phyloP scores from a whole-genome alignment of 306 rosid genomes.

The Herpetospermum pedunculosum region DNA sequence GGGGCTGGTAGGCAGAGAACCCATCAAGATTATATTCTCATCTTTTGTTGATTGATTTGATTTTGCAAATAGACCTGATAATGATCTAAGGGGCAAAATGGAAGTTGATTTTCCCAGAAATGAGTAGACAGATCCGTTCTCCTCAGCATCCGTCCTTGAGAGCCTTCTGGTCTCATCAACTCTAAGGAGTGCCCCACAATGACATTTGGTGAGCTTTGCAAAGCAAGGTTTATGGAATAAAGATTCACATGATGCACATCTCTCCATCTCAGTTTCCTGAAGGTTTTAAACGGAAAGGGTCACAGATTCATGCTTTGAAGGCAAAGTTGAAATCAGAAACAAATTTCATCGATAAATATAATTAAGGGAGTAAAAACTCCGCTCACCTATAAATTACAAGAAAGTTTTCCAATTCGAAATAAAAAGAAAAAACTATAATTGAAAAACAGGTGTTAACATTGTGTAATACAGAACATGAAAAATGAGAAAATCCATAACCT shows the following conservation, averaged over 20 bases:
- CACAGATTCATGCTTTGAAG: not conserved
- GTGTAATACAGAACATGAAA: too few relatives aligned
- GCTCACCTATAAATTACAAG: too few relatives aligned
- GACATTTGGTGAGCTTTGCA: conserved; percentile 47
- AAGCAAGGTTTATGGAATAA: conserved; percentile 75
- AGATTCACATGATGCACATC: conserved; percentile 56
- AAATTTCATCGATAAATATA: too few relatives aligned
- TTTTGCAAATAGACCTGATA: conserved; percentile 54
- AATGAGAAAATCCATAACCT: too few relatives aligned
- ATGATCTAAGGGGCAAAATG: conserved; percentile 31
- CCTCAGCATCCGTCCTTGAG: conserved; percentile 21
- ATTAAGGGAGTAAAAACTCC: too few relatives aligned
- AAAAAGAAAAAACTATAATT: too few relatives aligned
- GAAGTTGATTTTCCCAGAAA: conserved; percentile 47
- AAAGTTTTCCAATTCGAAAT: too few relatives aligned
- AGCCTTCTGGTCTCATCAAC: conserved; percentile 26
- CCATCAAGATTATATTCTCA: conserved; percentile 71
- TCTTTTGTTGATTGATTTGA: conserved; percentile 38
- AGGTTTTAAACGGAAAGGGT: not conserved
- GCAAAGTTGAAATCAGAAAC: too few relatives aligned
- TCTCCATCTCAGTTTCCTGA: conserved; percentile 73
- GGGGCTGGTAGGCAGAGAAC: conserved; percentile 62
- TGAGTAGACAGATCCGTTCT: conserved; percentile 34
- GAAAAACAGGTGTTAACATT: too few relatives aligned
- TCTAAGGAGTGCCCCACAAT: conserved; percentile 50